Evolutionary conservation across 257 asterid species (phyloP).

Genomic region (Solanum gracilifrons): DNA sequence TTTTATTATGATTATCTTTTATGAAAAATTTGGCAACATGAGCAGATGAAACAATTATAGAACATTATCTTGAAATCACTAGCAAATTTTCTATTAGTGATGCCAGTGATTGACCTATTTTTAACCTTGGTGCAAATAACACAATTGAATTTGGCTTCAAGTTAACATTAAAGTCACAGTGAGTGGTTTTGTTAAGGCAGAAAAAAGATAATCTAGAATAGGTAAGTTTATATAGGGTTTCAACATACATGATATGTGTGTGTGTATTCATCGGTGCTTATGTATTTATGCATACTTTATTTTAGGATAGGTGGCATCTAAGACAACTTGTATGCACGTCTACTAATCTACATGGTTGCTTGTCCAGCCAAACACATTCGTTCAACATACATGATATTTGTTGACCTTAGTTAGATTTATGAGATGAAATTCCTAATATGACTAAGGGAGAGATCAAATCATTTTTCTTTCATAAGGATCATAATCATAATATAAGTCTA

Average conservation of each 20-base stretch:
- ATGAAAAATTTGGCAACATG: background rate
- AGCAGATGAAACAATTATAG: background rate
- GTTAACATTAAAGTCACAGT: background rate
- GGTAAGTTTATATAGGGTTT: background rate
- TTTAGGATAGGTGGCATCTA: background rate
- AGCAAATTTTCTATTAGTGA: background rate
- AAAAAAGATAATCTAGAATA: background rate
- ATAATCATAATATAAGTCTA: background rate
- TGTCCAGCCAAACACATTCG: background rate
- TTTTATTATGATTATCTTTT: background rate
- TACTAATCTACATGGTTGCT: background rate
- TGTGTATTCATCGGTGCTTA: background rate
- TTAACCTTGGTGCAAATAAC: background rate
- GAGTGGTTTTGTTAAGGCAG: background rate
- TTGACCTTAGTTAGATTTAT: background rate
- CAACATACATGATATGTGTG: background rate
- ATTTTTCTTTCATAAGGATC: background rate
- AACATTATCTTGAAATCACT: background rate
- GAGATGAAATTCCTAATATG: background rate
- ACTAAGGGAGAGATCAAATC: background rate
- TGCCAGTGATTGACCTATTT: background rate
- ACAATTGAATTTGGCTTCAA: background rate
- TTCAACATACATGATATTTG: background rate
- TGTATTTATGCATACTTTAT: background rate
- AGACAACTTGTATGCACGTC: background rate